These are phyloP conservation scores for Coemansia sp. DNA, from an alignment of 192 early-diverging fungal genomes.

Conservation along the genomic window DNA sequence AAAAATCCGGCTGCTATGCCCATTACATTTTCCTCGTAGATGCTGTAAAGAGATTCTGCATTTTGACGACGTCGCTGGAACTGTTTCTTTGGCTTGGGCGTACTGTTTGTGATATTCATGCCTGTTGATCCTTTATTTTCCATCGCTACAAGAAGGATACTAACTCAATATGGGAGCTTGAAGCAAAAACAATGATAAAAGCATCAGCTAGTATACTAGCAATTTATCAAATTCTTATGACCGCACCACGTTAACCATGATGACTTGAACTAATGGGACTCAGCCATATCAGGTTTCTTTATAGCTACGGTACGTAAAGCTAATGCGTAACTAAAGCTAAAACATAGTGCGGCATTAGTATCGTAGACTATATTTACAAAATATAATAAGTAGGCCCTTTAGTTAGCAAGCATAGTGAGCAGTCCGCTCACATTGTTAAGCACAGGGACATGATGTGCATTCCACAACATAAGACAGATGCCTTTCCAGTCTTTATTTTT, in stretches of 20 bases:
- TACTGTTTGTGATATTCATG: neutral
- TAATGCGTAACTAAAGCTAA: neutral
- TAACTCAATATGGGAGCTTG: neutral
- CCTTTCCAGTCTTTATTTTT: neutral
- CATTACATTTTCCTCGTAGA: constrained; percentile 36
- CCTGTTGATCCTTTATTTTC: neutral
- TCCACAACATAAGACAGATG: too few species aligned
- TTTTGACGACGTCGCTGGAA: constrained; percentile 18
- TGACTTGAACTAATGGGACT: neutral
- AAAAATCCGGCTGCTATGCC: constrained; percentile 39
- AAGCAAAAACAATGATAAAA: neutral
- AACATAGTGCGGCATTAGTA: neutral
- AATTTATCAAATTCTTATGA: neutral
- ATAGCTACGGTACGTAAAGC: neutral
- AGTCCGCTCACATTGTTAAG: too few species aligned
- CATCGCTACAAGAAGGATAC: neutral
- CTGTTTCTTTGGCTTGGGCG: neutral
- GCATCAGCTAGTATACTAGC: neutral
- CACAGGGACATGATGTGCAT: too few species aligned
- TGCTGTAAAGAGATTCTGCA: constrained; percentile 23
- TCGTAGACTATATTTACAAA: neutral
- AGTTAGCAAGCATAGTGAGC: too few species aligned
- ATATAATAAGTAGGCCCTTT: neutral
- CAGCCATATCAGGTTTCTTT: too few species aligned
- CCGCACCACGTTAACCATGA: neutral